Percentiles rank a stretch among this genome's conserved stretches.
These are phyloP conservation scores for Trypanosoma platydactyli DNA, from an alignment of 208 protist genomes.

Conservation along the genomic window DNA sequence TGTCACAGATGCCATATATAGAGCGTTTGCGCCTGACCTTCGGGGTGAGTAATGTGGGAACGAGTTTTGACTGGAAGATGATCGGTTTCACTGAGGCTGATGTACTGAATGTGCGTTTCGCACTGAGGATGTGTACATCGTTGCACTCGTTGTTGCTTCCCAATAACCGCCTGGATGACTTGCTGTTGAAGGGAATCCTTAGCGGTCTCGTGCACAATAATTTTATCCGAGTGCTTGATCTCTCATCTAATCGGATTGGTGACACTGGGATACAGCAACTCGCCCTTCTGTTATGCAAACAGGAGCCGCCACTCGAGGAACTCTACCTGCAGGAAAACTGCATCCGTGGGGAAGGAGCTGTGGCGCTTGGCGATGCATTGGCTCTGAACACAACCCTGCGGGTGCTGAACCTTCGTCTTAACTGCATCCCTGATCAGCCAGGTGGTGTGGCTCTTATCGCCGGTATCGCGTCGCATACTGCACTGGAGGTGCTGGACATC, in stretches of 20 bases:
- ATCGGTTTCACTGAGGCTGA: conserved; percentile 81
- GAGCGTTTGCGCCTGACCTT: conserved; percentile 73
- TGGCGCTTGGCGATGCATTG: conserved; percentile 66
- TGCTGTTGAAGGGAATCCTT: conserved; percentile 55
- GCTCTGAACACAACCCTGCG: conserved; percentile 76
- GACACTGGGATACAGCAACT: conserved; percentile 61
- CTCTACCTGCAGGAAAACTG: conserved; percentile 81
- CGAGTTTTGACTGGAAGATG: conserved; percentile 55
- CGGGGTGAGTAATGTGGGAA: conserved; percentile 55
- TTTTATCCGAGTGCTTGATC: conserved; percentile 72
- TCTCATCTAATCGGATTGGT: conserved; percentile 82
- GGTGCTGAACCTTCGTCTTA: conserved; percentile 73
- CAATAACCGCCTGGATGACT: conserved; percentile 57
- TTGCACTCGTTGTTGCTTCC: conserved; percentile 68
- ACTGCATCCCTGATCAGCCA: conserved; percentile 68
- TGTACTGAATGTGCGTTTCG: conserved; percentile 46
- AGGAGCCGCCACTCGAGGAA: conserved; percentile 67
- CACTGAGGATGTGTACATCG: conserved; percentile 50
- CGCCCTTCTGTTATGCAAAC: conserved; percentile 63
- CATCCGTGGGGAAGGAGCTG: conserved; percentile 56
- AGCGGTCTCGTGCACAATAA: conserved; percentile 61
- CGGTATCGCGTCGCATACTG: conserved; percentile 46
- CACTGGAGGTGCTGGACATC: conserved; percentile 65
- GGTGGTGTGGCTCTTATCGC: conserved; percentile 60
- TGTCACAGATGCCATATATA: conserved; percentile 63